A percentile compares a stretch with the other conserved stretches of the same genome.
phyloP scores from a whole-genome alignment of 2,329 filamentous ascomycete species.

The Exophiala sp. region DNA sequence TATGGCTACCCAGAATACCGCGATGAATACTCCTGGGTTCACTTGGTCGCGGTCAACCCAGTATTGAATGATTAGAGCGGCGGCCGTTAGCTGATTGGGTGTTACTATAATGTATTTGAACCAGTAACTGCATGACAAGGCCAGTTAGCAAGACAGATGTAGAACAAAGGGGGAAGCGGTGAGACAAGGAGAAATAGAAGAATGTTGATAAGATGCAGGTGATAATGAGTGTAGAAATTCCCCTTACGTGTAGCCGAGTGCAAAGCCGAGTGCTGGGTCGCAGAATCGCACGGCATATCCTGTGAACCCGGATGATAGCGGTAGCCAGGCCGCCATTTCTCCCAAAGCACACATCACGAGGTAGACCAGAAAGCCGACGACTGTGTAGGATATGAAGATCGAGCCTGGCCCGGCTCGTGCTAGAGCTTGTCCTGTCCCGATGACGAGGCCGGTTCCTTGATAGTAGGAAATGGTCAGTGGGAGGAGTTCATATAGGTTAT shows the following conservation, averaged over 20 bases:
- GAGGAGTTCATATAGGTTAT: no score
- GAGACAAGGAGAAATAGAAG: no score
- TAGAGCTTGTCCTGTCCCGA: constrained; percentile 70
- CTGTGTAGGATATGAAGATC: constrained; percentile 41
- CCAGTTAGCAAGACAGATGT: no score
- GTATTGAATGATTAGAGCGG: constrained; percentile 70
- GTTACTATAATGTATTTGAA: constrained; percentile 79
- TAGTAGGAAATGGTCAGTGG: not conserved
- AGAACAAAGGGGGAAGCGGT: no score
- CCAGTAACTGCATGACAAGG: constrained; percentile 44
- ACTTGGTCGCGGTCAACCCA: constrained; percentile 62
- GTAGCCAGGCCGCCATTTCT: constrained; percentile 80
- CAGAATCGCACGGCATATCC: constrained; percentile 74
- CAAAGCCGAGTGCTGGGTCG: constrained; percentile 74
- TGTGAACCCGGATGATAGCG: constrained; percentile 70
- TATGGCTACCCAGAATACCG: constrained; percentile 60
- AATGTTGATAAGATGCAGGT: no score
- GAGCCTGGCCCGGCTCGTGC: constrained; percentile 39
- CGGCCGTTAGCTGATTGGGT: constrained; percentile 77
- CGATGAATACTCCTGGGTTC: constrained; percentile 74
- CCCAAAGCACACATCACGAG: constrained; percentile 75
- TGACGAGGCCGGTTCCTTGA: constrained; percentile 36
- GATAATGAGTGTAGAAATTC: no score
- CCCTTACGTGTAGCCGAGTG: constrained; percentile 63
- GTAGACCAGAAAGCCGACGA: constrained; percentile 58